Conservation (phyloP, 345 rosid species). For the Camelina sativa region DNA sequence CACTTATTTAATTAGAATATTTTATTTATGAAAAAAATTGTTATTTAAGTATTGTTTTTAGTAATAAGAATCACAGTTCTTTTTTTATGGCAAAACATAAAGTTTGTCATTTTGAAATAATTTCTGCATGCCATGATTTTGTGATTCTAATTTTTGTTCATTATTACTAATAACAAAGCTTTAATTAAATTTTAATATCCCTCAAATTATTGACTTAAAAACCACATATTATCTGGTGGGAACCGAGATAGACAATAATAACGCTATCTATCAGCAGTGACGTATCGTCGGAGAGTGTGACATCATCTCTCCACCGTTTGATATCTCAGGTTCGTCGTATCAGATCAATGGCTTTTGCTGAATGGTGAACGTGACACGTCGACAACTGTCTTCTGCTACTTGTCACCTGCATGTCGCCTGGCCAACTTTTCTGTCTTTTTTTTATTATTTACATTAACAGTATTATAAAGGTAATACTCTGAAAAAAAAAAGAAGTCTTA, state of each 20-base stretch:
- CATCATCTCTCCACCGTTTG: constrained; percentile 26
- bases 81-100: no score
- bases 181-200: no score
- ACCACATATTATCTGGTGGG: no score
- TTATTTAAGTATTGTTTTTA: no score
- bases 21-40: no score
- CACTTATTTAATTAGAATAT: no score
- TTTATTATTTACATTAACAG: not conserved
- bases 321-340: constrained; percentile 15
- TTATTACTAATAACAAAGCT: no score
- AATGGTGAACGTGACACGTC: constrained; percentile 34
- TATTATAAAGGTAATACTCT: constrained; percentile 15
- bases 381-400: constrained; percentile 35
- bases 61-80: no score
- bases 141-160: not conserved
- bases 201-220: no score
- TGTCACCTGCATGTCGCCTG: constrained; percentile 39
- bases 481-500: constrained; percentile 1
- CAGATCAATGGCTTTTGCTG: constrained; percentile 10
- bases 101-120: not conserved
- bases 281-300: constrained; percentile 25
- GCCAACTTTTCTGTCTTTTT: not conserved
- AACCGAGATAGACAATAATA: not conserved
- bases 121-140: not conserved
- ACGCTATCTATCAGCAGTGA: constrained; percentile 1